phyloP scores from a whole-genome alignment of 1,284 basidiomycete species.

The Microbotryum lychnidis-dioicae region DNA sequence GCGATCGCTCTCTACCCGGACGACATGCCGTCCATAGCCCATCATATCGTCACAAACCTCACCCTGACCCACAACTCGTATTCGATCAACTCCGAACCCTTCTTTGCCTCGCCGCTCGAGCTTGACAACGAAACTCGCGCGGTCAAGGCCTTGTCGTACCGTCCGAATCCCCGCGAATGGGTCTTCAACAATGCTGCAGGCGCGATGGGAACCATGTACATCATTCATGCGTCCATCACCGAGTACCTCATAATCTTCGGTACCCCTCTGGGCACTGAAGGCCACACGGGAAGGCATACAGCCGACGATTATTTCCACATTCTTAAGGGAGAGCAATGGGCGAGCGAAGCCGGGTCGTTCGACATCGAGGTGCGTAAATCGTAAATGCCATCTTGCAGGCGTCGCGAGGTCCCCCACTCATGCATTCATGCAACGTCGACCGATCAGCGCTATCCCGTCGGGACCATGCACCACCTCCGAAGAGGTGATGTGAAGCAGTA shows the following conservation, averaged over 20 bases:
- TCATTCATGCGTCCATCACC: constrained; percentile 65
- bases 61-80: constrained; percentile 40
- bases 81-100: constrained; percentile 48
- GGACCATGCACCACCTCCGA: constrained; percentile 72
- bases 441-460: constrained; percentile 58
- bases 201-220: constrained; percentile 95
- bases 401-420: neutral
- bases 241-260: constrained; percentile 82
- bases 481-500: constrained; percentile 89
- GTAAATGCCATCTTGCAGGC: constrained; percentile 11
- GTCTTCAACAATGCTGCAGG: constrained; percentile 97
- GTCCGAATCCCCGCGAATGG: constrained; percentile 59
- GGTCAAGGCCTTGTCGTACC: constrained; percentile 17
- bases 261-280: constrained; percentile 90
- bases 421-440: no score
- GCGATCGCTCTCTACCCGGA: constrained; percentile 55
- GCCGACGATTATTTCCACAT: constrained; percentile 99
- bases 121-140: constrained; percentile 1
- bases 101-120: constrained; percentile 12
- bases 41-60: constrained; percentile 66
- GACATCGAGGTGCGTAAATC: constrained; percentile 56
- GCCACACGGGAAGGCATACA: constrained; percentile 86
- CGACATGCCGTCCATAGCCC: constrained; percentile 58
- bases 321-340: constrained; percentile 84
- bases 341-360: constrained; percentile 70